Evolutionary conservation across 768 basidiomycete species (phyloP), one percentile per base, ranked within the genome.

Genomic region (Cubamyces lactineus): DNA sequence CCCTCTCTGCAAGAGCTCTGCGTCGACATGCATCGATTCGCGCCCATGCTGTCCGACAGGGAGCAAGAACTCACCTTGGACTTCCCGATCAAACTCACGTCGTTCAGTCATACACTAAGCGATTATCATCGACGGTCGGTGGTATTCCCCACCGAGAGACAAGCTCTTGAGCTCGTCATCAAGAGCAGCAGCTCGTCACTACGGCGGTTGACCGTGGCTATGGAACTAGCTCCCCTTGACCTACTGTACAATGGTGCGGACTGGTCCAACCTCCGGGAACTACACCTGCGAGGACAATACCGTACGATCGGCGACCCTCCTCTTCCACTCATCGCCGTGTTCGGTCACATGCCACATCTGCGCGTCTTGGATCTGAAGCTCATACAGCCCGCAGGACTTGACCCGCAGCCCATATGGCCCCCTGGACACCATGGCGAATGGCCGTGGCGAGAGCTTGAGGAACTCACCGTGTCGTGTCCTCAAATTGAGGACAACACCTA

Each of bases 401-500:
- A 17, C 19, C 38, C 39, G 16, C 51, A 39, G 24, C 52, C 52
- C 19, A 13, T 53, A 5, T 42, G 39, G 52, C 52, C 52, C 17
- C 17, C 40, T 6, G 40, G 16, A 5, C 17, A 24, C 16, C 42
- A 6, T 6, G 23, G 12, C 23, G 24, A 13, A 41, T 15, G 6
- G 21, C 53, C 53, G 26, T 55, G 53, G 53, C 53, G 42, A 12
- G 53, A 46, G 5, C 28, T 55, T 7, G 16, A 45, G n/a, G 24
- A 46, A 4, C 41, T 55, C 26, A 55, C 53, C 16, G 8, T 55
- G 5, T 55, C 53, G 9, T 45, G 28, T 19, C 53, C 53, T 7
- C 26, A 30, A 11, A 17, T 34, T 2, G 2, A 5, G 2, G 53
- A 55, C 28, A 28, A 19, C 17, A 19, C 30, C 8, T 55, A 45